These are phyloP conservation scores for Xanthoparmelia taractica DNA, from an alignment of 495 filamentous ascomycete species.

Conservation along the genomic window DNA sequence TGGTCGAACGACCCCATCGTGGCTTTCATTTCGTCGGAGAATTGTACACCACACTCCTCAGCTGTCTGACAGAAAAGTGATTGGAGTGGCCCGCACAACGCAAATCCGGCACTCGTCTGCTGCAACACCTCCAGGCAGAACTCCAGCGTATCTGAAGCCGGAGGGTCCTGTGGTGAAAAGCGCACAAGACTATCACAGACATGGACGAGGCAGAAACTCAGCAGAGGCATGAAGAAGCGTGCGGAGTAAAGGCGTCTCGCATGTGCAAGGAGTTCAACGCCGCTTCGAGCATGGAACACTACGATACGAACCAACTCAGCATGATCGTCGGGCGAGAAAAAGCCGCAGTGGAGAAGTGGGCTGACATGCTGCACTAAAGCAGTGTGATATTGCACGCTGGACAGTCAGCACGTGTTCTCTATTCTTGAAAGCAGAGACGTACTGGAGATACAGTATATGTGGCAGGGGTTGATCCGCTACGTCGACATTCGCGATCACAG, in stretches of 20 bases:
- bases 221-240: conserved; percentile 20
- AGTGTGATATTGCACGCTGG: conserved; percentile 25
- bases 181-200: conserved; percentile 21
- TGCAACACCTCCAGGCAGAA: conserved; percentile 21
- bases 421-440: conserved; percentile 2
- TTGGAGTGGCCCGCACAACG: conserved; percentile 23
- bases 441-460: conserved; percentile 36
- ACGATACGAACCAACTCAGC: conserved; percentile 16
- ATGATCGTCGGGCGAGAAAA: conserved; percentile 15
- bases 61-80: conserved; percentile 21
- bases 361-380: conserved; percentile 23
- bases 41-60: conserved; percentile 10
- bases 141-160: conserved; percentile 12
- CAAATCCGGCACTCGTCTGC: conserved; percentile 19
- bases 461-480: conserved; percentile 29
- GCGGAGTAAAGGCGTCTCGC: conserved; percentile 21
- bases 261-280: conserved; percentile 20
- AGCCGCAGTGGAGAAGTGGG: conserved; percentile 21
- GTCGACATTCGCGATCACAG: conserved; percentile 25
- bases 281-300: conserved; percentile 20
- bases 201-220: conserved; percentile 23
- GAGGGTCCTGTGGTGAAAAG: conserved; percentile 19
- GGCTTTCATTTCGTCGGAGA: conserved; percentile 16
- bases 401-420: conserved; percentile 3
- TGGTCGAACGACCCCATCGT: conserved; percentile 13